Conservation (phyloP, 495 filamentous ascomycete genomes). For the Jackrogersella multiformis region DNA sequence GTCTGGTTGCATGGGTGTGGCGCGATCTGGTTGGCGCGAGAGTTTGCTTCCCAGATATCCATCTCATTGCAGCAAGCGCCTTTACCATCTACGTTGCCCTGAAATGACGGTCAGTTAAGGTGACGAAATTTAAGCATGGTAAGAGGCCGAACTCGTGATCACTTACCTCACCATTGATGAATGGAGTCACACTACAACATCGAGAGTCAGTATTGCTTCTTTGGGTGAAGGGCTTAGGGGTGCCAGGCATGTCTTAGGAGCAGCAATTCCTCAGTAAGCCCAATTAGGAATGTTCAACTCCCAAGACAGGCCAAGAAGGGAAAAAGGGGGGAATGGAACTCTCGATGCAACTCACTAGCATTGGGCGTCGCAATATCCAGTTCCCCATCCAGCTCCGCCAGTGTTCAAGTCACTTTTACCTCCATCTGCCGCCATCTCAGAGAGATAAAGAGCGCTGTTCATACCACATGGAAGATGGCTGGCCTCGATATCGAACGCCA, state of each 20-base stretch:
- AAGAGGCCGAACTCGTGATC: not conserved
- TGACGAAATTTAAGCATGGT: not conserved
- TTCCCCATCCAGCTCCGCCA: constrained; percentile 70
- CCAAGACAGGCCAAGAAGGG: too few relatives aligned
- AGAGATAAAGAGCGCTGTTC: constrained; percentile 74
- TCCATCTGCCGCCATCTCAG: constrained; percentile 68
- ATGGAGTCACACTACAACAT: constrained; percentile 48
- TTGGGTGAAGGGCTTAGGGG: too few relatives aligned
- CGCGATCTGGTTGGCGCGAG: constrained; percentile 62
- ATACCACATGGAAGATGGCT: constrained; percentile 69
- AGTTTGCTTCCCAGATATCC: constrained; percentile 74
- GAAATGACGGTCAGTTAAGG: not conserved
- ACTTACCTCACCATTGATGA: constrained; percentile 66
- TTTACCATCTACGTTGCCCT: constrained; percentile 59
- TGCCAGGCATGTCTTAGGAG: too few relatives aligned
- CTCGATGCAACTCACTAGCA: too few relatives aligned
- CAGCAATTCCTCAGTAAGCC: too few relatives aligned
- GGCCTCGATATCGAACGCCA: constrained; percentile 71
- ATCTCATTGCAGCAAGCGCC: constrained; percentile 70
- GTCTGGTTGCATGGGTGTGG: constrained; percentile 65
- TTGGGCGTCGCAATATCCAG: constrained; percentile 77
- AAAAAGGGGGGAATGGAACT: too few relatives aligned
- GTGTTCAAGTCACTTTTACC: constrained; percentile 65
- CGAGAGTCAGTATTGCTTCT: too few relatives aligned
- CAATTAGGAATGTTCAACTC: too few relatives aligned